Evolutionary conservation across 225 moss, liverwort and hornwort genomes (phyloP).

Genomic region (Climacium dendroides): DNA sequence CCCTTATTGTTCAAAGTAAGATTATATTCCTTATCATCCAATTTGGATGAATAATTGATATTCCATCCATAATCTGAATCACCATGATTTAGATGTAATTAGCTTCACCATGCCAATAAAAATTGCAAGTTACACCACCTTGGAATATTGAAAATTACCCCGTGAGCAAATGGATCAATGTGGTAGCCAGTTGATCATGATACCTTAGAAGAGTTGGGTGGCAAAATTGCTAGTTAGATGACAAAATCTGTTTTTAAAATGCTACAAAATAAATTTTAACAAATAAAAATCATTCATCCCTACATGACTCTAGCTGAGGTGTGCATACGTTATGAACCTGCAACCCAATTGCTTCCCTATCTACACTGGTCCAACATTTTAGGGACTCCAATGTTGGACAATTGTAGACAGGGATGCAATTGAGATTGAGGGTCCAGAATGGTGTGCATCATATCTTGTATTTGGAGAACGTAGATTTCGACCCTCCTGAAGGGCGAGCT

Average conservation of each 20-base stretch:
- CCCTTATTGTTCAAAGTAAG: no score
- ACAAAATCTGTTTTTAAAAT: not conserved
- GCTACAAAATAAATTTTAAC: no score
- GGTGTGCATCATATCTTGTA: not conserved
- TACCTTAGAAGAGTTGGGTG: not conserved
- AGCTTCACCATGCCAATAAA: not conserved
- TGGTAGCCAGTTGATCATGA: accelerated
- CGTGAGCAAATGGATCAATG: accelerated
- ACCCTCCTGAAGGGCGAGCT: not conserved
- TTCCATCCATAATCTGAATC: not conserved
- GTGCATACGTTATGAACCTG: accelerated
- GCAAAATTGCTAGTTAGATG: not conserved
- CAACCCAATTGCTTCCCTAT: not conserved
- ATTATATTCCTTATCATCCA: no score
- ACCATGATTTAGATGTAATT: not conserved
- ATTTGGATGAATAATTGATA: not conserved
- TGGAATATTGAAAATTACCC: not conserved
- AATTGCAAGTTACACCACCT: not conserved
- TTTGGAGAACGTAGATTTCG: not conserved
- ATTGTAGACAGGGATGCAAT: not conserved
- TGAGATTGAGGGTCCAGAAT: not conserved
- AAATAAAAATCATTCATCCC: not conserved
- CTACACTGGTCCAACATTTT: not conserved
- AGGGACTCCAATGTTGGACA: not conserved
- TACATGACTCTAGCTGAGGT: not conserved